Percentiles rank a stretch among this genome's conserved stretches.
Evolutionary conservation across 2,329 filamentous ascomycete genomes (phyloP).

Genomic region (Aspergillus sp.): DNA sequence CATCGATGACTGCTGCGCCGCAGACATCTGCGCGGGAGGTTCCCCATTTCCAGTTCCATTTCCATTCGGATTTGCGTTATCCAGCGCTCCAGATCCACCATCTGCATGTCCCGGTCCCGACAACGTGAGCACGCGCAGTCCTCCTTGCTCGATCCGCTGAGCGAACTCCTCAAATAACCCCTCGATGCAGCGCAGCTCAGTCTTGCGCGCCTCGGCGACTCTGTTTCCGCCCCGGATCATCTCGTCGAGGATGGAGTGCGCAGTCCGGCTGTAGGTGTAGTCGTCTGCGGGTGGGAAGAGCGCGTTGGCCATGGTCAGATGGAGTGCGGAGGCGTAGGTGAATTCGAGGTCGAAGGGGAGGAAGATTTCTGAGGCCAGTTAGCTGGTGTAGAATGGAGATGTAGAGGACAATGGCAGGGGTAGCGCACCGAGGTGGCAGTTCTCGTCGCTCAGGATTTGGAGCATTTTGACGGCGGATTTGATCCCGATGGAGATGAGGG

Average conservation of each 20-base stretch:
- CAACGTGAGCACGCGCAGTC: too few species aligned
- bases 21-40: too few species aligned
- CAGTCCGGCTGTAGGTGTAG: conserved; percentile 17
- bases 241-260: conserved; percentile 30
- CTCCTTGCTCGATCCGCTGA: too few species aligned
- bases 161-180: too few species aligned
- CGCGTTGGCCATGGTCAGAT: conserved; percentile 36
- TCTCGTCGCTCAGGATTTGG: conserved; percentile 36
- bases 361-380: conserved; percentile 30
- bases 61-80: too few species aligned
- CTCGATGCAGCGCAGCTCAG: too few species aligned
- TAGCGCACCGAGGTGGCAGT: conserved; percentile 34
- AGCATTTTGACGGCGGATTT: conserved; percentile 43
- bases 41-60: too few species aligned
- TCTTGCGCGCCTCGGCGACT: too few species aligned
- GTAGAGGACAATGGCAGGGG: too few species aligned
- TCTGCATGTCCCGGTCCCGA: too few species aligned
- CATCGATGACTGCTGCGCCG: too few species aligned
- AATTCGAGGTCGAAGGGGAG: conserved; percentile 41
- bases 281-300: conserved; percentile 33
- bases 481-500: conserved; percentile 40
- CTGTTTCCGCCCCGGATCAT: conserved; percentile 34
- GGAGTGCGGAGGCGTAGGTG: conserved; percentile 32
- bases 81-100: too few species aligned
- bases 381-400: background rate